Conservation (phyloP, 2,329 filamentous ascomycete genomes). For the Verticillium zaregamsianum region DNA sequence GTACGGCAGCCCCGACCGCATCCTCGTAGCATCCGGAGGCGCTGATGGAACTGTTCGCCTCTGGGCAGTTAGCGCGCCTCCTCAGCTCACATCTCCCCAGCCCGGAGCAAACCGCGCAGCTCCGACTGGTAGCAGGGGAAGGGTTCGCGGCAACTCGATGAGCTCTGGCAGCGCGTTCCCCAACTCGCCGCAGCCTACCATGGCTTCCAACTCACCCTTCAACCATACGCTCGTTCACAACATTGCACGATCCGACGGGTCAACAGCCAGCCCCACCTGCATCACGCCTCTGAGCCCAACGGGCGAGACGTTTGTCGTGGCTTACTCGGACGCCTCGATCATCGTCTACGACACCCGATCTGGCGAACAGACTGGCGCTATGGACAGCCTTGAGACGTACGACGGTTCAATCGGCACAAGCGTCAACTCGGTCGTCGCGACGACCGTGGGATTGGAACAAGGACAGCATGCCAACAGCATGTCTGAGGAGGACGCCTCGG, state of each 20-base stretch:
- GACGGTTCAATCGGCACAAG: conserved; percentile 75
- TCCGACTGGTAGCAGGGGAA: conserved; percentile 56
- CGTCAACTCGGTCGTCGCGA: conserved; percentile 88
- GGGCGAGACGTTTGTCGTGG: conserved; percentile 88
- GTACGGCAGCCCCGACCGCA: conserved; percentile 78
- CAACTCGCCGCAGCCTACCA: conserved; percentile 82
- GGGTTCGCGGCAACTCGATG: conserved; percentile 85
- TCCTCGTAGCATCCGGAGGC: conserved; percentile 85
- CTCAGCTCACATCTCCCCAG: conserved; percentile 77
- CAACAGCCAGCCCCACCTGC: conserved; percentile 75
- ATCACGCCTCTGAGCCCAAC: conserved; percentile 82
- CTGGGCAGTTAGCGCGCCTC: conserved; percentile 91
- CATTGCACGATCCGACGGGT: conserved; percentile 65
- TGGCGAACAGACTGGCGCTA: conserved; percentile 84
- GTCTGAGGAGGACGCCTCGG: conserved; percentile 68
- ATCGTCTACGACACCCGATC: conserved; percentile 89
- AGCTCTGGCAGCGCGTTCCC: conserved; percentile 92
- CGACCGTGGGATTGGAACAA: conserved; percentile 77
- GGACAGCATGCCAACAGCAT: conserved; percentile 52
- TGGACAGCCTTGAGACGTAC: conserved; percentile 93
- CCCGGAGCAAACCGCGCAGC: conserved; percentile 59
- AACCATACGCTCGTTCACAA: conserved; percentile 84
- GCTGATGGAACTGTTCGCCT: conserved; percentile 89
- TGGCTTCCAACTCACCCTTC: conserved; percentile 82
- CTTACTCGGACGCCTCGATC: conserved; percentile 85